A percentile compares a stretch with the other conserved stretches of the same genome.
Evolutionary conservation across 306 rosid genomes (phyloP).

Genomic region (Cicer cuneatum): DNA sequence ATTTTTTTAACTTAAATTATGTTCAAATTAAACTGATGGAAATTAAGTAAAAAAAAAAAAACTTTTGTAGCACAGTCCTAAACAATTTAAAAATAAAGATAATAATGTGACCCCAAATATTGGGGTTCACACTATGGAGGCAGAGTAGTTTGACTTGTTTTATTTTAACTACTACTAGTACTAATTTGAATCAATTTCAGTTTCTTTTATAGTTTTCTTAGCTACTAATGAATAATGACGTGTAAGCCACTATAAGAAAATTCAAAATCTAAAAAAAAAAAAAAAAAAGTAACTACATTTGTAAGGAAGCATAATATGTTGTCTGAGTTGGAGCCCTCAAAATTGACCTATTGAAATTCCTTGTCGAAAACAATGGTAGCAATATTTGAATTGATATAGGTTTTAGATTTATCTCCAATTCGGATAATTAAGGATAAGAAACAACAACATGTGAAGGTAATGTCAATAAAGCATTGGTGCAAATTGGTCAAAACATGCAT

Average conservation of each 20-base stretch:
- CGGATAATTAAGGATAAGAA: conserved; percentile 37
- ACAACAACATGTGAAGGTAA: not conserved
- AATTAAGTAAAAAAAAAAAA: not conserved
- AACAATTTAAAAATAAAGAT: not conserved
- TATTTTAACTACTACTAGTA: not conserved
- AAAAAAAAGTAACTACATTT: not conserved
- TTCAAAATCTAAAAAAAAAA: not conserved
- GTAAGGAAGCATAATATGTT: not conserved
- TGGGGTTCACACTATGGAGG: not conserved
- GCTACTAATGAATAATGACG: conserved; percentile 4
- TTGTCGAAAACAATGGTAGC: conserved; percentile 40
- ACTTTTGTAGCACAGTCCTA: not conserved
- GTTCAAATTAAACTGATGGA: not conserved
- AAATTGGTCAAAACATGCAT: conserved; percentile 33
- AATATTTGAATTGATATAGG: conserved; percentile 20
- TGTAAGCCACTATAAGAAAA: conserved; percentile 31
- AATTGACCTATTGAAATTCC: conserved; percentile 46
- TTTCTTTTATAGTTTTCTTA: not conserved
- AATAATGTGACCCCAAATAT: not conserved
- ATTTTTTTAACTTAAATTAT: too few relatives aligned
- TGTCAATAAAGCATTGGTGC: conserved; percentile 33
- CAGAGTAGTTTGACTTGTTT: conserved; percentile 30
- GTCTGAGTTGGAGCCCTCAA: conserved; percentile 46
- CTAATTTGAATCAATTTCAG: not conserved
- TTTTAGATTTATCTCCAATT: not conserved